Conservation (phyloP, 2,329 filamentous ascomycete genomes). For the Aureobasidium sp. region DNA sequence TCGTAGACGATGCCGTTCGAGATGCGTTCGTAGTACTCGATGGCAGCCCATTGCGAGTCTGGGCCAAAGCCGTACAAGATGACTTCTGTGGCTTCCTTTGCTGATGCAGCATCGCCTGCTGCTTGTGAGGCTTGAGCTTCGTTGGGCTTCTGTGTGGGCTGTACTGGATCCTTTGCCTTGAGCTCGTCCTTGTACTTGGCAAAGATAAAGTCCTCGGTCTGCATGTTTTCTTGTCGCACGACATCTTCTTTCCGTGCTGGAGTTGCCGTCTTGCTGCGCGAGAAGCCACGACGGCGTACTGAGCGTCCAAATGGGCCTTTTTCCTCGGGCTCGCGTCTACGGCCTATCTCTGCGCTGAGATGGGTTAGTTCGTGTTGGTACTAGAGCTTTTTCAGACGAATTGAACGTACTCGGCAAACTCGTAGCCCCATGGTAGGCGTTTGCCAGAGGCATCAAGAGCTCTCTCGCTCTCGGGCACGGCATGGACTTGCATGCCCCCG, state of each 20-base stretch:
- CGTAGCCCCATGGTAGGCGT: constrained; percentile 56
- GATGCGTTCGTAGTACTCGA: constrained; percentile 80
- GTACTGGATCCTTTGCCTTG: constrained; percentile 19
- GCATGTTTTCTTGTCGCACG: constrained; percentile 37
- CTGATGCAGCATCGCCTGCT: constrained; percentile 28
- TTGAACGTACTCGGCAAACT: constrained; percentile 51
- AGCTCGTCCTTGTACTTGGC: constrained; percentile 24
- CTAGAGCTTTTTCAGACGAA: too few species aligned
- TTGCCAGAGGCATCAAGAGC: constrained; percentile 53
- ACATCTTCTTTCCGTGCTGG: constrained; percentile 52
- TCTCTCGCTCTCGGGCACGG: constrained; percentile 56
- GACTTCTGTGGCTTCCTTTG: constrained; percentile 64
- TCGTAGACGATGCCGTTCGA: constrained; percentile 78
- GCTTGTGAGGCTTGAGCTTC: constrained; percentile 22
- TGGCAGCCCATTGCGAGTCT: constrained; percentile 68
- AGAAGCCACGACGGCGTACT: constrained; percentile 36
- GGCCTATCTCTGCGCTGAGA: constrained; percentile 15
- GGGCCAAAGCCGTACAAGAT: constrained; percentile 76
- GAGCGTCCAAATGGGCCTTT: constrained; percentile 55
- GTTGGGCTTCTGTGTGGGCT: constrained; percentile 14
- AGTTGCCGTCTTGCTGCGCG: constrained; percentile 48
- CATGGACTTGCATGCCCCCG: constrained; percentile 56
- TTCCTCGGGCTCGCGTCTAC: constrained; percentile 48
- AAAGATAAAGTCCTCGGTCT: constrained; percentile 43
- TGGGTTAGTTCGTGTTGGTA: not conserved